Base-by-base conservation (phyloP, 352 stramenopile genomes). In the Pythium vanterpoolii region DNA sequence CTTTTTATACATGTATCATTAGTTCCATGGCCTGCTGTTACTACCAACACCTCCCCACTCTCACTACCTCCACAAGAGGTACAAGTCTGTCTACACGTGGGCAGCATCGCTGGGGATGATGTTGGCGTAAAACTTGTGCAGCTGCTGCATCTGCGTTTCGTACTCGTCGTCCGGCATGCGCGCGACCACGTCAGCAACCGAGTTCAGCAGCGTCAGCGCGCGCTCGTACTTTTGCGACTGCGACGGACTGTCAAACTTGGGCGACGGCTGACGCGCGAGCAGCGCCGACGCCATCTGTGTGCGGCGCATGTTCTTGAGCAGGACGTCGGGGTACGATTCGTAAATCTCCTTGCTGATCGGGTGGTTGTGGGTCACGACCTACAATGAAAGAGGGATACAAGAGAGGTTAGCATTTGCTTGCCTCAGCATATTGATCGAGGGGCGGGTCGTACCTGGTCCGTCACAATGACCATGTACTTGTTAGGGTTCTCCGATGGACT, bases 381-480 rank as follows among this genome's bases (percentile, higher is more conserved):
- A 51, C 11, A n/a, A n/a, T n/a, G n/a, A n/a, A n/a, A n/a, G n/a
- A n/a, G n/a, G n/a, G n/a, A n/a, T n/a, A 69, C 30, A 50, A 45
- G 4, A 40, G 34, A 57, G 14, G 8, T 18, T 16, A 21, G n/a
- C 21, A 59, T 46, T 40, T 4, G 11, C 11, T 11, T 13, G 31
- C 31, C 6, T 36, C 40, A 45, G 5, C 27, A 61, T 45, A 19
- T 53, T 33, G 14, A 49, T n/a, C 2, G 21, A 53, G 27, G 5
- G 5, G 14, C 16, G 5, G 10, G 14, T 45, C 66, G 39, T 68
- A 89, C 83, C 81, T 93, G 83, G 59, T 93, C 83, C 4, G 83
- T 93, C 40, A 93, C 83, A 57, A 93, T 90, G 36, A 93, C 83
- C 81, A 90, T 90, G 66, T 93, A 93, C 76, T 90, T 90, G 71